Percentiles rank a stretch among this genome's conserved stretches.
Evolutionary conservation across 2,329 filamentous ascomycete genomes (phyloP).

Genomic region (Ophiognomonia clavigignenti-juglandacearum): DNA sequence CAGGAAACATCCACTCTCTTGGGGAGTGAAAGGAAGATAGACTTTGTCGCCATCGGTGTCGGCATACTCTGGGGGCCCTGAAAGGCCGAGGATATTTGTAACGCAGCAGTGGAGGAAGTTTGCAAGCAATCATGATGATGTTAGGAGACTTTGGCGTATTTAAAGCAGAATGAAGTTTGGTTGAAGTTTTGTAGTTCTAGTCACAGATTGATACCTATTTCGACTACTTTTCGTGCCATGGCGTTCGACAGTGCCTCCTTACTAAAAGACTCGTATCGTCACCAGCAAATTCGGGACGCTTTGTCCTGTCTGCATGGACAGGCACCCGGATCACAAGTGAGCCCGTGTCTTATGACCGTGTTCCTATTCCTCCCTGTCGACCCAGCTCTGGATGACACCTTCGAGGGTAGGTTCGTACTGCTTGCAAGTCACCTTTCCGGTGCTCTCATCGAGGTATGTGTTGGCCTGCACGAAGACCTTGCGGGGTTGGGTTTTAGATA

Average conservation of each 20-base stretch:
- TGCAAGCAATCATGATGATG: no score
- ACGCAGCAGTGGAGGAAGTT: not conserved
- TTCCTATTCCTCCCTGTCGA: constrained; percentile 44
- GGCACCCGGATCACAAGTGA: not conserved
- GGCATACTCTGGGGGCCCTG: not conserved
- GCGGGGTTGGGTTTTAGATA: constrained; percentile 73
- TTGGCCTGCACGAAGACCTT: constrained; percentile 95
- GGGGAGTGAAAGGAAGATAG: not conserved
- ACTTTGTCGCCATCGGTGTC: not conserved
- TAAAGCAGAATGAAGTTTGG: no score
- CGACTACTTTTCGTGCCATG: no score
- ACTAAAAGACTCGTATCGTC: no score
- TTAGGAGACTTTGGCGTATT: no score
- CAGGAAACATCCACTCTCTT: not conserved
- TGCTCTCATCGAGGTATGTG: constrained; percentile 65
- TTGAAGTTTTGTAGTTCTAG: no score
- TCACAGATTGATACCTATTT: constrained; percentile 15
- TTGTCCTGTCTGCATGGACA: no score
- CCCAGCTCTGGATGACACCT: constrained; percentile 82
- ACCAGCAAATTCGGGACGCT: no score
- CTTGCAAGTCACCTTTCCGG: constrained; percentile 68
- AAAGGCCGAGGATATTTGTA: not conserved
- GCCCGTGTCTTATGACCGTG: not conserved
- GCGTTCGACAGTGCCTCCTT: no score
- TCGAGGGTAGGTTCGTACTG: constrained; percentile 80